These are phyloP conservation scores for Globisporangium heterothallicum DNA, from an alignment of 352 stramenopile species.

Conservation along the genomic window DNA sequence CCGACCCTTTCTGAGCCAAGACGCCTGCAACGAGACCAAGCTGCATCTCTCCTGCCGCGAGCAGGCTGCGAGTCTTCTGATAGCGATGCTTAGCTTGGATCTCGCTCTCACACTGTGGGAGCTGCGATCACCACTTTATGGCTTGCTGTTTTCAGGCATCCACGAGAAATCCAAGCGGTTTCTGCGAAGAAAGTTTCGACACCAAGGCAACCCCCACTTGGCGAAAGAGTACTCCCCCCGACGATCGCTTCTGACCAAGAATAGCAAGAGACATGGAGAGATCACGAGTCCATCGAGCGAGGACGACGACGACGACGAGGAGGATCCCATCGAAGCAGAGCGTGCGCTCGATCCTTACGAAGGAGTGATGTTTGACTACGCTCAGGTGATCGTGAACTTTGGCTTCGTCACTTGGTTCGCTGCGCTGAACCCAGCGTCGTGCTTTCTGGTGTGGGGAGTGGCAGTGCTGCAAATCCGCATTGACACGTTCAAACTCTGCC, in stretches of 20 bases:
- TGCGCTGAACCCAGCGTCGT: constrained; percentile 31
- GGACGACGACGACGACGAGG: constrained; percentile 3
- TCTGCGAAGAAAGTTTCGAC: neutral
- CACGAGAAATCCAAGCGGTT: neutral
- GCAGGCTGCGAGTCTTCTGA: constrained; percentile 44
- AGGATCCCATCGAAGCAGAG: constrained; percentile 27
- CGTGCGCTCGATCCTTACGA: constrained; percentile 46
- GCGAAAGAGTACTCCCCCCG: neutral
- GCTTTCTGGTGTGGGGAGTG: constrained; percentile 41
- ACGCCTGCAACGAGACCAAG: constrained; percentile 13
- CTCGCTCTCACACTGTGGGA: constrained; percentile 28
- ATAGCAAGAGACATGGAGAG: constrained; percentile 1
- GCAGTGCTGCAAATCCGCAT: constrained; percentile 54
- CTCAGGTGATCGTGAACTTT: constrained; percentile 55
- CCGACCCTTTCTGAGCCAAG: constrained; percentile 21
- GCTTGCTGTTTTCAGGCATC: constrained; percentile 10
- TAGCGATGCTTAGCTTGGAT: constrained; percentile 37
- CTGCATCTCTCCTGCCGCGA: constrained; percentile 28
- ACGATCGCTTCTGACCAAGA: constrained; percentile 7
- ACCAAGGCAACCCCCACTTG: neutral
- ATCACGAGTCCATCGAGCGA: neutral
- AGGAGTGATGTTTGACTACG: constrained; percentile 75
- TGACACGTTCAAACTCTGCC: constrained; percentile 61
- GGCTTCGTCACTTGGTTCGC: constrained; percentile 68
- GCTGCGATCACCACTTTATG: constrained; percentile 28